A percentile compares a stretch with the other conserved stretches of the same genome.
Conservation (phyloP, 164 flowering plant genomes). For the Vitis riparia region DNA sequence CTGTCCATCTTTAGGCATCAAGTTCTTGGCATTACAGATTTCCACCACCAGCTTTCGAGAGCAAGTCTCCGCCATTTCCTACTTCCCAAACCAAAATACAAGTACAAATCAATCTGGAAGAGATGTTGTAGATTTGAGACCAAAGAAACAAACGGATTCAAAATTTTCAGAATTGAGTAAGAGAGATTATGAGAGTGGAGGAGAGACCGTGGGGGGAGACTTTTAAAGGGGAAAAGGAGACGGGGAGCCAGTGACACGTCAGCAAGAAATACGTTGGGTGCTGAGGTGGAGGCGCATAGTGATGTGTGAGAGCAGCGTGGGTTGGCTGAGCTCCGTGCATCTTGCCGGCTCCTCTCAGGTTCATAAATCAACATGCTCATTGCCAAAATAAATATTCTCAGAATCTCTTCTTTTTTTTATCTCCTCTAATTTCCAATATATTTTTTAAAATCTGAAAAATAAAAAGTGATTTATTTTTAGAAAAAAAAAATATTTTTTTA, state of each 20-base stretch:
- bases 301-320: constrained; percentile 5
- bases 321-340: constrained; percentile 12
- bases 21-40: constrained; percentile 72
- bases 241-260: constrained; percentile 14
- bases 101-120: not conserved
- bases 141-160: not conserved
- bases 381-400: too few relatives aligned
- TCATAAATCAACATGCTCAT: too few relatives aligned
- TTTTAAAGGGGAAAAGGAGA: not conserved
- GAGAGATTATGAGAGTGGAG: constrained; percentile 6
- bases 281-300: not conserved
- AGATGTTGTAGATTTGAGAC: not conserved
- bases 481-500: too few relatives aligned
- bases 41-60: constrained; percentile 66
- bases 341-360: too few relatives aligned
- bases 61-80: constrained; percentile 38
- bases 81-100: too few relatives aligned
- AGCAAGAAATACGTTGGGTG: constrained; percentile 26
- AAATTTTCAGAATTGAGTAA: not conserved
- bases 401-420: too few relatives aligned
- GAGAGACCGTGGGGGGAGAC: not conserved
- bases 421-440: too few relatives aligned
- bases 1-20: constrained; percentile 98
- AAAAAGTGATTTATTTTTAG: too few relatives aligned
- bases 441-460: too few relatives aligned